Conservation (phyloP, 1,284 basidiomycete genomes). For the Rhodotorula mucilaginosa region DNA sequence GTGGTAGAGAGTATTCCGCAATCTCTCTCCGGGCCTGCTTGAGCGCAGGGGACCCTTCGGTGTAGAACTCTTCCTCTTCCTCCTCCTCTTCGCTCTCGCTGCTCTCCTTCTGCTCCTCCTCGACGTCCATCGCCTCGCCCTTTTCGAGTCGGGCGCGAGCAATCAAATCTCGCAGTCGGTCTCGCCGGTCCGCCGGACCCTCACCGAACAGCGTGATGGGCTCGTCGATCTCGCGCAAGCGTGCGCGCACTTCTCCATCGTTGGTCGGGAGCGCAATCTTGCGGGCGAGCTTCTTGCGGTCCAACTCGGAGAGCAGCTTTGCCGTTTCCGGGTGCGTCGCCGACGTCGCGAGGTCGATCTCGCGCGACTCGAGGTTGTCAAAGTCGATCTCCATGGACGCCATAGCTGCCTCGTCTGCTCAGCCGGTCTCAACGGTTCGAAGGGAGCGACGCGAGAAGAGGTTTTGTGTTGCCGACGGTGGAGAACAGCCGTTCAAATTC, state of each 20-base stretch:
- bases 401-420: background rate
- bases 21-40: constrained; percentile 77
- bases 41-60: constrained; percentile 81
- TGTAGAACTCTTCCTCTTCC: constrained; percentile 84
- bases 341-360: constrained; percentile 19
- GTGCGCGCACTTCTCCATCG: constrained; percentile 82
- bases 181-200: constrained; percentile 67
- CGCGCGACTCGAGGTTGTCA: constrained; percentile 29
- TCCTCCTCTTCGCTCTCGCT: constrained; percentile 57
- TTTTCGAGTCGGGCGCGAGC: constrained; percentile 72
- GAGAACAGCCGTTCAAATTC: too few relatives aligned
- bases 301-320: constrained; percentile 61
- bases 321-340: constrained; percentile 37
- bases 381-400: constrained; percentile 36
- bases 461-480: background rate
- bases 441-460: background rate
- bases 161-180: constrained; percentile 87
- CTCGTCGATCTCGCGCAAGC: constrained; percentile 87
- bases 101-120: constrained; percentile 26
- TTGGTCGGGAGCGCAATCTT: constrained; percentile 94
- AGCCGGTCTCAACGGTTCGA: background rate
- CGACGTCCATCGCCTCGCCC: constrained; percentile 56
- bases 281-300: constrained; percentile 90
- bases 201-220: constrained; percentile 97
- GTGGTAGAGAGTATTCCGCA: constrained; percentile 86